Conservation (phyloP, 192 early-diverging fungal genomes). For the Podila verticillata region DNA sequence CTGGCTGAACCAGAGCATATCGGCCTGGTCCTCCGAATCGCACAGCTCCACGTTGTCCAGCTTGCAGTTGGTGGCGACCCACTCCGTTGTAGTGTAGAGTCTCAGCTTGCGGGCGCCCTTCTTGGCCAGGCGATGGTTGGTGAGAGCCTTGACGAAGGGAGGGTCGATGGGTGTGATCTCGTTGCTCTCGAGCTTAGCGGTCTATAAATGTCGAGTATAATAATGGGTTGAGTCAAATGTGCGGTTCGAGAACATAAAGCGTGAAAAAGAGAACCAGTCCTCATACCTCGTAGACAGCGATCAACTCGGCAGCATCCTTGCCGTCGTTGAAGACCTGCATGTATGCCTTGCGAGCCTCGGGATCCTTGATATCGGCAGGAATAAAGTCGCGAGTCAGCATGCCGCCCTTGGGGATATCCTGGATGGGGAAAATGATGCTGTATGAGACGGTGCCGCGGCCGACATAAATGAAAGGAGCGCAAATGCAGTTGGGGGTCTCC, state of each 20-base stretch:
- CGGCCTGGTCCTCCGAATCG: slow-evolving; percentile 45
- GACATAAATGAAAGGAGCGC: slow-evolving; percentile 71
- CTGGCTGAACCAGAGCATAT: slow-evolving; percentile 56
- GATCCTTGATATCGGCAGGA: slow-evolving; percentile 63
- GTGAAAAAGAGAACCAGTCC: background rate
- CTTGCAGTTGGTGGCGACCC: slow-evolving; percentile 54
- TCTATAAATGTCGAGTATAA: background rate
- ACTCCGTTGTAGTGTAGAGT: slow-evolving; percentile 55
- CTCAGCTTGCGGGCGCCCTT: slow-evolving; percentile 10
- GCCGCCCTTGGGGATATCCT: slow-evolving; percentile 60
- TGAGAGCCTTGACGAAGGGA: slow-evolving; percentile 32
- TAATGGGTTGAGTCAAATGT: background rate
- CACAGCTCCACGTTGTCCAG: slow-evolving; percentile 47
- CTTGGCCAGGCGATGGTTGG: slow-evolving; percentile 6
- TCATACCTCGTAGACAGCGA: slow-evolving; percentile 48
- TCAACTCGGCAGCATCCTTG: slow-evolving; percentile 38
- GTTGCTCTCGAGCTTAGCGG: slow-evolving; percentile 38
- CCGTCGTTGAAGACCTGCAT: slow-evolving; percentile 56
- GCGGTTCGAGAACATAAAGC: background rate
- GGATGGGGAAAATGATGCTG: slow-evolving; percentile 72
- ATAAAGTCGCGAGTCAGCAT: slow-evolving; percentile 66
- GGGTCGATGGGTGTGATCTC: slow-evolving; percentile 36
- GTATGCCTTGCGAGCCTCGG: slow-evolving; percentile 61
- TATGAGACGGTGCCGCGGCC: slow-evolving; percentile 64
- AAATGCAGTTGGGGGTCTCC: slow-evolving; percentile 66